These are phyloP conservation scores for Combretum micranthum DNA, from an alignment of 345 rosid species.

Conservation along the genomic window DNA sequence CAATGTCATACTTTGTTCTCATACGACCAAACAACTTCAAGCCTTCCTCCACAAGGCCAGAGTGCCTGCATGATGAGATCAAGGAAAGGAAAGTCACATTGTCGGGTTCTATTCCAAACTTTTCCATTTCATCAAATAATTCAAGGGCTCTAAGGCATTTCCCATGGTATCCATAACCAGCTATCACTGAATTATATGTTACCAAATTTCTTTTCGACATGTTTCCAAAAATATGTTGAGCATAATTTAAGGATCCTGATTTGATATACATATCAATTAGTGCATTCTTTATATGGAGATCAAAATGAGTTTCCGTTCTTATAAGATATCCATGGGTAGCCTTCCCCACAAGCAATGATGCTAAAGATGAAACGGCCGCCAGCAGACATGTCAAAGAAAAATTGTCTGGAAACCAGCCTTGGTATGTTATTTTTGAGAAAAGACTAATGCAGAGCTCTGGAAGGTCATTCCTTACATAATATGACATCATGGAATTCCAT, in stretches of 20 bases:
- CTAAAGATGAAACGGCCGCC: conserved; percentile 55
- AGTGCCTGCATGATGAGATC: conserved; percentile 77
- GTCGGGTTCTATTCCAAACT: conserved; percentile 43
- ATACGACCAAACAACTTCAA: conserved; percentile 40
- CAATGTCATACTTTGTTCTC: conserved; percentile 38
- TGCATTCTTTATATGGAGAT: conserved; percentile 55
- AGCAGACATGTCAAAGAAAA: conserved; percentile 65
- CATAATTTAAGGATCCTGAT: conserved; percentile 57
- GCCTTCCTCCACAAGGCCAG: conserved; percentile 63
- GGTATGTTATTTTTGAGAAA: conserved; percentile 31
- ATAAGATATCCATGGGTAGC: conserved; percentile 52
- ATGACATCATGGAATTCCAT: conserved; percentile 75
- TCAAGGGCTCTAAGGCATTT: conserved; percentile 39
- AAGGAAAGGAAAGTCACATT: conserved; percentile 61
- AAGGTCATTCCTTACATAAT: conserved; percentile 51
- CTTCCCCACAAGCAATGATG: conserved; percentile 59
- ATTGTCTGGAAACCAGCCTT: conserved; percentile 46
- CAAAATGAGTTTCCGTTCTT: conserved; percentile 34
- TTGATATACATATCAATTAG: conserved; percentile 79
- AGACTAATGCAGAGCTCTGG: conserved; percentile 50
- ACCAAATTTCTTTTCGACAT: conserved; percentile 47
- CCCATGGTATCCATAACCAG: conserved; percentile 77
- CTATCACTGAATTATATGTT: conserved; percentile 72
- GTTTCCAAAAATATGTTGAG: conserved; percentile 38
- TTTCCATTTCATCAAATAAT: conserved; percentile 54